Conservation (phyloP, 768 basidiomycete genomes). For the Tulasnella sp. region DNA sequence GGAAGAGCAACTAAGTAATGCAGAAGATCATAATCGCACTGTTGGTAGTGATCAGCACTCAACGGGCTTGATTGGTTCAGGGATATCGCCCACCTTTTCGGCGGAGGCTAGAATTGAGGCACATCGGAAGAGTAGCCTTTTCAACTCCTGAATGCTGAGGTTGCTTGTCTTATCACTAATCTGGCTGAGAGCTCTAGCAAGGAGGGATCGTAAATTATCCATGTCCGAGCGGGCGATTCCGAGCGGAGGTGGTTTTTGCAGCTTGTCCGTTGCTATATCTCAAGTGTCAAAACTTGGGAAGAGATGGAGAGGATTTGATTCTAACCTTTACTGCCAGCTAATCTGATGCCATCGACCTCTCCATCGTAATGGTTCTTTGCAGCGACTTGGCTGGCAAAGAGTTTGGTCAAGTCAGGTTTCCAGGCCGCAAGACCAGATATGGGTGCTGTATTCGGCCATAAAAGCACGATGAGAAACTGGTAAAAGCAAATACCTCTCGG, state of each 20-base stretch:
- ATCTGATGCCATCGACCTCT: slow-evolving; percentile 68
- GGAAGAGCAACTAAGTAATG: slow-evolving; percentile 82
- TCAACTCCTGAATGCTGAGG: slow-evolving; percentile 72
- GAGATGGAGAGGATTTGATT: background rate
- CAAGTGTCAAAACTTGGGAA: background rate
- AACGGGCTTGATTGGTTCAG: background rate
- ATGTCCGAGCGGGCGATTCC: slow-evolving; percentile 46
- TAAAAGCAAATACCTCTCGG: no score
- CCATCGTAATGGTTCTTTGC: slow-evolving; percentile 86
- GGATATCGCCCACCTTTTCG: slow-evolving; percentile 39
- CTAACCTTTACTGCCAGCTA: slow-evolving; percentile 56
- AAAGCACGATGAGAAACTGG: no score
- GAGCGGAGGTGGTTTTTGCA: slow-evolving; percentile 51
- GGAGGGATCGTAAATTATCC: slow-evolving; percentile 49
- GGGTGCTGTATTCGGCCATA: no score
- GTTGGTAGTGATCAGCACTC: background rate
- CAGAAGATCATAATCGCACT: slow-evolving; percentile 80
- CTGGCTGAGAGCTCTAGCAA: slow-evolving; percentile 53
- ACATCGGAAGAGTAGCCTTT: slow-evolving; percentile 75
- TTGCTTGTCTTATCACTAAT: slow-evolving; percentile 60
- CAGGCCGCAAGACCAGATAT: slow-evolving; percentile 26
- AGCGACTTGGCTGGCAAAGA: slow-evolving; percentile 73
- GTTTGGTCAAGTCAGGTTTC: slow-evolving; percentile 72
- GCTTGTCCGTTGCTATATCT: slow-evolving; percentile 41
- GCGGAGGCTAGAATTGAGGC: slow-evolving; percentile 66